These are phyloP conservation scores for Pseudogymnoascus sp. DNA, from an alignment of 2,329 filamentous ascomycete genomes.

Conservation along the genomic window DNA sequence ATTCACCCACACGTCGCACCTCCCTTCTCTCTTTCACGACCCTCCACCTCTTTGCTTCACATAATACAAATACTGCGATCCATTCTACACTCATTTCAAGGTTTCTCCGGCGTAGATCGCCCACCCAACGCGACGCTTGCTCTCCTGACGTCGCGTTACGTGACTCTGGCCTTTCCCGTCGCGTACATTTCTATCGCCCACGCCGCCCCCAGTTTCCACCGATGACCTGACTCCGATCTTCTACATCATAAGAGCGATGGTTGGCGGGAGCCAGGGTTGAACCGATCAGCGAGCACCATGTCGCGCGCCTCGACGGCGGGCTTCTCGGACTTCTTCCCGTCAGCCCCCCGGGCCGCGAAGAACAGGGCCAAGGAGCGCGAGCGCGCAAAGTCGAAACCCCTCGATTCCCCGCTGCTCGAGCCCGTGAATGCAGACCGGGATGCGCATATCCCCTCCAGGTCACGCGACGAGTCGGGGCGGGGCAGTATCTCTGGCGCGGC, in stretches of 20 bases:
- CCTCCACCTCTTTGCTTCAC: background rate
- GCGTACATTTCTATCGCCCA: background rate
- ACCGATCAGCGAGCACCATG: conserved; percentile 43
- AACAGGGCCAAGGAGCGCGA: conserved; percentile 54
- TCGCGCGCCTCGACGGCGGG: conserved; percentile 69
- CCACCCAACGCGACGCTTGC: background rate
- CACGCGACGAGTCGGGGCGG: conserved; percentile 27
- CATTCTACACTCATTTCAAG: background rate
- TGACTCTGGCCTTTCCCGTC: conserved; percentile 4
- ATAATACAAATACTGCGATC: background rate
- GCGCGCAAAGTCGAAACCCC: conserved; percentile 41
- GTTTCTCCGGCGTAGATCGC: background rate
- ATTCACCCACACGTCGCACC: background rate
- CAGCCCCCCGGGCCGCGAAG: conserved; percentile 52
- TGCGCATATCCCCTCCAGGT: conserved; percentile 22
- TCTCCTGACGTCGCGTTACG: conserved; percentile 4
- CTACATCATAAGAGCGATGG: conserved; percentile 9
- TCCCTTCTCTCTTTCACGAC: background rate
- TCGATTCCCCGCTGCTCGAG: conserved; percentile 26
- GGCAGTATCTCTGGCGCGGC: conserved; percentile 22
- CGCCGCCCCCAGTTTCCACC: background rate
- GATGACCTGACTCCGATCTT: background rate
- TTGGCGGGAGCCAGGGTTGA: conserved; percentile 6
- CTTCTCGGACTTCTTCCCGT: conserved; percentile 81
- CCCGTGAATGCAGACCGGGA: conserved; percentile 30